Evolutionary conservation across 129 eudicot species (phyloP), one percentile per base, ranked within the genome.

Genomic region (Artemisia tridentata): DNA sequence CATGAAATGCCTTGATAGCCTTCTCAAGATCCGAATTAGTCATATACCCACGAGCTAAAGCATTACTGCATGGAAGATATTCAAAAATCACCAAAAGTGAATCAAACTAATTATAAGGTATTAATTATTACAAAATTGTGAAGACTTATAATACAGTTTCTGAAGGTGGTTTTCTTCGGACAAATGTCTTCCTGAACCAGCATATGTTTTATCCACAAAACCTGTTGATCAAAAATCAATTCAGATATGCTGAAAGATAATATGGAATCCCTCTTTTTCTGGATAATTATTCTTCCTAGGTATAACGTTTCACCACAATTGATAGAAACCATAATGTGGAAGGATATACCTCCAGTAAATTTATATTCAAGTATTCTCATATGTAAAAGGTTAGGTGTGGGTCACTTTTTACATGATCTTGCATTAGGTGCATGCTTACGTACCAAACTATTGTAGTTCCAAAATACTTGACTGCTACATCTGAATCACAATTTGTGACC

Each of bases 11-110:
- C 83, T 79, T 85, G 75, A 95, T 84, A 73, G 90, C 99, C 78
- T 77, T 88, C 81, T 88, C 97, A 3, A 95, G 85, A 73, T 95
- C 99, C 71, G 86, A 77, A 77, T 95, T 95, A 72, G 80, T 85
- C 99, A 87, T 87, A 64, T 95, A 95, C 27, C 97, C 99, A 46
- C 63, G 81, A 50, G 92, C 91, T 78, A 90, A 78, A 55, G 76
- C 75, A 56, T 85, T 85, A 47, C 99, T 95, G 92, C 46, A 75
- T 51, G 64, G 57, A 61, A 59, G 43, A 74, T 67, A 20, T 68
- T 79, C 53, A 46, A 51, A 74, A 77, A 68, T 53, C 10, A 57
- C 45, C 59, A 69, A 45, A 63, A 53, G 59, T 63, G 2, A 46
- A 76, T 63, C 59, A 50, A 16, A 38, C 29, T 56, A 72, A 18